Base-by-base conservation (phyloP, 345 rosid genomes). In the Isatis tinctoria region DNA sequence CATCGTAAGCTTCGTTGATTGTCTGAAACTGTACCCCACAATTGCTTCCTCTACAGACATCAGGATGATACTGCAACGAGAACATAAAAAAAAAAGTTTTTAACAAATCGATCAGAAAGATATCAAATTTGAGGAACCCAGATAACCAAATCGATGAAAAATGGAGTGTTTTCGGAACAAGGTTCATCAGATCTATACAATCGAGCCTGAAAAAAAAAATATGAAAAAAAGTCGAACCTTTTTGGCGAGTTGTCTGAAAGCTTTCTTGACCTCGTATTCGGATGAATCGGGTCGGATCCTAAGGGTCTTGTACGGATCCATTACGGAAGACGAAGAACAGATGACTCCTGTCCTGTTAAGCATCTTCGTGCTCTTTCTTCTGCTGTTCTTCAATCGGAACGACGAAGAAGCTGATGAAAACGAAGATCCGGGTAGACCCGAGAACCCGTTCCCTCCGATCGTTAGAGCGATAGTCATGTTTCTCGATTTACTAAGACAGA, bases 1-100 rank as follows among this genome's bases (percentile, higher is more conserved):
- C 99, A 75, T 94, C 84, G 67, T 94, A 94, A 44, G 99, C 99
- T 84, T 94, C 96, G 53, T 86, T 88, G 36, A 95, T 91, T 32
- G 61, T 83, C 56, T 83, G 93, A 79, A 95, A 95, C 60, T 87
- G 86, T 11, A 85, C 83, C 1, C 89, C 93, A 24, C 93, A 90
- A 76, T 88, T 90, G 77, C 63, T 87, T 82, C 92, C 99, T 82
- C 89, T 87, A 79, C 99, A 95, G 6, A 95, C 97, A 77, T 95
- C 99, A 10, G 99, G 99, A 85, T 95, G 99, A 83, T 91, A 91
- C 97, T 90, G 91, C 67, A 80, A 47, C 45, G 11, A 2, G 5
- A 45, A 49, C 11, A 35, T 2, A 7, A 9, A 33, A n/a, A n/a
- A n/a, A n/a, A n/a, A n/a, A n/a, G n/a, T n/a, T 6, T 33, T 33